phyloP scores from a whole-genome alignment of 2,329 filamentous ascomycete genomes.

The Xylariaceae sp. region DNA sequence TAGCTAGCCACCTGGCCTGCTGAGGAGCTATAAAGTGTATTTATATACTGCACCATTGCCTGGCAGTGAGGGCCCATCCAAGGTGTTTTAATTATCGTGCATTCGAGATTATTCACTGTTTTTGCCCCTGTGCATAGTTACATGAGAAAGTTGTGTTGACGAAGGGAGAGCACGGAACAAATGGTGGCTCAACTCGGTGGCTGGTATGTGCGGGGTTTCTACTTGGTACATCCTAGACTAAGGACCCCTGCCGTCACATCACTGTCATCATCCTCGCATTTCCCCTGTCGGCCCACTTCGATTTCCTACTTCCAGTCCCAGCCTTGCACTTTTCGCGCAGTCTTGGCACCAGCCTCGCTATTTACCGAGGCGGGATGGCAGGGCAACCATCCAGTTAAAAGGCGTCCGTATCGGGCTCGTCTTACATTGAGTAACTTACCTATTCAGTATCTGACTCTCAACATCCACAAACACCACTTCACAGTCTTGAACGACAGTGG shows the following conservation, averaged over 20 bases:
- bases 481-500: too few relatives aligned
- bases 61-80: too few relatives aligned
- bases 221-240: not conserved
- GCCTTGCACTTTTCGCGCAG: constrained; percentile 40
- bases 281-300: constrained; percentile 10
- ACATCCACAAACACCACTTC: not conserved
- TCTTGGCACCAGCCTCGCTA: constrained; percentile 43
- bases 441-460: not conserved
- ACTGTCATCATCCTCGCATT: not conserved
- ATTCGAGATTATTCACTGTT: too few relatives aligned
- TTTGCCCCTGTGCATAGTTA: too few relatives aligned
- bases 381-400: constrained; percentile 51
- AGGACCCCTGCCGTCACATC: not conserved
- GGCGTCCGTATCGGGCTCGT: constrained; percentile 39
- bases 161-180: too few relatives aligned
- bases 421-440: constrained; percentile 14
- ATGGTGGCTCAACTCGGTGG: constrained; percentile 6
- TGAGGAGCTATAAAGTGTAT: not conserved
- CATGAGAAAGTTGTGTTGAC: too few relatives aligned
- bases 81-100: too few relatives aligned
- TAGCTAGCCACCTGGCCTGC: not conserved
- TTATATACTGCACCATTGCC: not conserved
- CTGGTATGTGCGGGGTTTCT: not conserved
- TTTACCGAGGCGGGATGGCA: constrained; percentile 52
- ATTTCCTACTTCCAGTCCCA: constrained; percentile 20